Evolutionary conservation across 2,329 filamentous ascomycete genomes (phyloP), one percentile per base, ranked within the genome.

Genomic region (Sporothrix protearum): DNA sequence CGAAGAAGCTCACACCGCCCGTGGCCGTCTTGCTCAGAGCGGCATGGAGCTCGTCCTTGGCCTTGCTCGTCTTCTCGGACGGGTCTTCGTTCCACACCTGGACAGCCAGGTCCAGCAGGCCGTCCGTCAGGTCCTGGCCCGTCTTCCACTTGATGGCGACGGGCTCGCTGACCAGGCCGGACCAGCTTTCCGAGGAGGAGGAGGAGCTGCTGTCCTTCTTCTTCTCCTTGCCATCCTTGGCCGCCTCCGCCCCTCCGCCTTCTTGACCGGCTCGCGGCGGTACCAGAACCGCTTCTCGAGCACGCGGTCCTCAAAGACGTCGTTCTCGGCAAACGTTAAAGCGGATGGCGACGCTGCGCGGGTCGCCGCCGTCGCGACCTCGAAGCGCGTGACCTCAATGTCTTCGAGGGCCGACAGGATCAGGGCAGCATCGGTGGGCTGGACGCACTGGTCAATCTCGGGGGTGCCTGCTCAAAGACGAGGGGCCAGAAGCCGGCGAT

Each of bases 401-500:
- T 85, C 85, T 72, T 84, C 86, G 71, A 98, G 88, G 70, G 86
- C 85, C 53, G 87, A 85, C 74, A 90, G 86, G 72, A 98, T 87
- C 73, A 96, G 83, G 9, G 87, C 86, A 16, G 90, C 89, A 83
- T 98, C 95, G 66, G 87, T 87, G 57, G 93, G 91, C 79, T 93
- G 90, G 79, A 98, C 91, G 85, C 91, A 94, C 81, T 93, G 90
- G 82, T 97, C 94, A 76, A 99, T 87, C 74, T 97, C 93, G 63
- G 87, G 86, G 94, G 94, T 2, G 92, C 90, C 82, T 94, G 91
- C 84, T 97, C 92, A 80, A 98, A 87, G 71, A 97, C 94, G 72
- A 96, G 88, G n/a, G 92, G 86, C 96, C 96, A 98, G 88, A 98
- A 99, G 83, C 92, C 89, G 76, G 89, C 88, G 78, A 97, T 94